Evolutionary conservation across 192 early-diverging fungal genomes (phyloP).

Genomic region (Entomortierella lignicola): DNA sequence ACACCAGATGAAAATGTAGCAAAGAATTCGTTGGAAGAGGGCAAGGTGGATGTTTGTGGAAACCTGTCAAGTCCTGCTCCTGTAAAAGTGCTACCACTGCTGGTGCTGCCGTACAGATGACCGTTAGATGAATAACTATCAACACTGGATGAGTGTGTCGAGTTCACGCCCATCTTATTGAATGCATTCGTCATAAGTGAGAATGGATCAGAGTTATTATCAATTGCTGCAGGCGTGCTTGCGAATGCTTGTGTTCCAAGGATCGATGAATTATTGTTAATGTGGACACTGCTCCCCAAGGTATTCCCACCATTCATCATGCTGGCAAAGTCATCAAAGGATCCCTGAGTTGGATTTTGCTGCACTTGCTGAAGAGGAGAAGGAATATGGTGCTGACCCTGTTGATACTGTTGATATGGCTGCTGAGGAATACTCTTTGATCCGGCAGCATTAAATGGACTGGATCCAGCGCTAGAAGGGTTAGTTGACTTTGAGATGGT

Average conservation of each 20-base stretch:
- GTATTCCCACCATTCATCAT: not conserved
- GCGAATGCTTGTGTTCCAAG: constrained; percentile 19
- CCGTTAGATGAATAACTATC: constrained; percentile 4
- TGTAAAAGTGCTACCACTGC: not conserved
- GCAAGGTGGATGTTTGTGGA: not conserved
- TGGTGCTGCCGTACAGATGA: not conserved
- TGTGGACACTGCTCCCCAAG: not conserved
- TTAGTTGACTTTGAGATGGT: constrained; percentile 41
- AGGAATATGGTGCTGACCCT: not conserved
- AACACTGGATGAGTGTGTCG: not conserved
- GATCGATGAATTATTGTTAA: not conserved
- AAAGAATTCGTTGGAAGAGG: constrained; percentile 22
- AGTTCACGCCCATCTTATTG: constrained; percentile 20
- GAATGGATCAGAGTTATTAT: constrained; percentile 27
- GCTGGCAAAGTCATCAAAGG: constrained; percentile 32
- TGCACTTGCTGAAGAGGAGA: not conserved
- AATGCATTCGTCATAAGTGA: constrained; percentile 45
- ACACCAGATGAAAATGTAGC: constrained; percentile 11
- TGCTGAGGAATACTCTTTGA: constrained; percentile 14
- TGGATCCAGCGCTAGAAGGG: constrained; percentile 29
- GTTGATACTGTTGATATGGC: constrained; percentile 4
- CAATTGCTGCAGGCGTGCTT: constrained; percentile 16
- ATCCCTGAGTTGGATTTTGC: constrained; percentile 2
- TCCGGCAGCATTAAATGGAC: constrained; percentile 28
- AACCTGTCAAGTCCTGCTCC: not conserved